These are phyloP conservation scores for Phytopythium cucurbitacearum DNA, from an alignment of 352 stramenopile species.

Conservation along the genomic window DNA sequence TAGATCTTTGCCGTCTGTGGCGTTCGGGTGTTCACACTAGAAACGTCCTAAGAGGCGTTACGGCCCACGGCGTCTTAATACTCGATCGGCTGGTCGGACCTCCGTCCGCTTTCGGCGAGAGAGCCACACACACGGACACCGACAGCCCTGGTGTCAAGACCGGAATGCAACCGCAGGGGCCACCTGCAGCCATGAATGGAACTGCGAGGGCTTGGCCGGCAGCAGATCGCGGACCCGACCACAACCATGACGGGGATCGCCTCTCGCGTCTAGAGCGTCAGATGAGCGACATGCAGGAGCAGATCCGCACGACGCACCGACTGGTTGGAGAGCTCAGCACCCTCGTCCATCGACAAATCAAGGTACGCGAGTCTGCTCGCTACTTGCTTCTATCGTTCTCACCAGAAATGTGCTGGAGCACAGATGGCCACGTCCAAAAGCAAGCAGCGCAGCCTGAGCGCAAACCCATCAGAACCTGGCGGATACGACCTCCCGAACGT, in stretches of 20 bases:
- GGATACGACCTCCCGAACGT: background rate
- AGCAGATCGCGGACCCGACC: too few species aligned
- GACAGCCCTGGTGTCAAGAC: too few species aligned
- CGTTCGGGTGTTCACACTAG: too few species aligned
- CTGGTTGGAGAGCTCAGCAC: constrained; percentile 49
- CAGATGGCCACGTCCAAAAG: constrained; percentile 21
- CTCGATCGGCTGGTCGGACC: too few species aligned
- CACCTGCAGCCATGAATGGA: too few species aligned
- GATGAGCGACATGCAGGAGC: constrained; percentile 34
- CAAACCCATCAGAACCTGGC: constrained; percentile 6
- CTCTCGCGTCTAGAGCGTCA: constrained; percentile 33
- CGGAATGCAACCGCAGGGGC: too few species aligned
- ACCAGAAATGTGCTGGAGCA: background rate
- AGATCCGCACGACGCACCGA: constrained; percentile 33
- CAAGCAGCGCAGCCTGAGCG: constrained; percentile 31
- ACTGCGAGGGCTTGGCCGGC: too few species aligned
- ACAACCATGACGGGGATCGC: constrained; percentile 1
- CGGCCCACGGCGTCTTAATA: too few species aligned
- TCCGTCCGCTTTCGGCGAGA: too few species aligned
- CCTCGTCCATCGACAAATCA: constrained; percentile 44
- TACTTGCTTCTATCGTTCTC: background rate
- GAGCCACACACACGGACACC: too few species aligned
- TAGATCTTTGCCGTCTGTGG: too few species aligned
- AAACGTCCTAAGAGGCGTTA: too few species aligned
- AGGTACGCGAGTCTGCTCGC: constrained; percentile 14